Conservation (phyloP, 495 filamentous ascomycete species). For the Parmelia sp. region DNA sequence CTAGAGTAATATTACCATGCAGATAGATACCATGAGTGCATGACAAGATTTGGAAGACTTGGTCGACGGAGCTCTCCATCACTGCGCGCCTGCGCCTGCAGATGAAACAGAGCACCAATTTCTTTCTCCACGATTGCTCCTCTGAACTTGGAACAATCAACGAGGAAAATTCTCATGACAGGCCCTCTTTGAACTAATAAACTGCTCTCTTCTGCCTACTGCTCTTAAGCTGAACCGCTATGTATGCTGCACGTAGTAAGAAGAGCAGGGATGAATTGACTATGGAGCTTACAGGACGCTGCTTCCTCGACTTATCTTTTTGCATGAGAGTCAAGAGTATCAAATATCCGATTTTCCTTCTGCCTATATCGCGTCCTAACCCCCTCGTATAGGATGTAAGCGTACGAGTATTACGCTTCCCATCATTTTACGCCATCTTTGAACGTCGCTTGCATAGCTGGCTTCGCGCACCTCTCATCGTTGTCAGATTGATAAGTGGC, state of each 20-base stretch:
- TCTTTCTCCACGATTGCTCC: neutral
- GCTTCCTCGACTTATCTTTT: neutral
- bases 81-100: neutral
- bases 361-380: neutral
- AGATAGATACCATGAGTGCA: too few relatives aligned
- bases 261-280: neutral
- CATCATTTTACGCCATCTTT: too few relatives aligned
- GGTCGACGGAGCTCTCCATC: neutral
- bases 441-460: neutral
- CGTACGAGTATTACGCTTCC: too few relatives aligned
- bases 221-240: neutral
- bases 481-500: too few relatives aligned
- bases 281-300: neutral
- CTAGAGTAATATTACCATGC: too few relatives aligned
- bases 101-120: neutral
- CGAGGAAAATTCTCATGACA: neutral
- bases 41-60: too few relatives aligned
- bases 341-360: neutral
- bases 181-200: neutral
- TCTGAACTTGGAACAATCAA: neutral
- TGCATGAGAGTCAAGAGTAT: neutral
- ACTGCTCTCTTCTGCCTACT: neutral
- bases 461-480: neutral
- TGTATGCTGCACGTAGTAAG: neutral
- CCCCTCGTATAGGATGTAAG: neutral